Evolutionary conservation across 495 filamentous ascomycete species (phyloP), one percentile per base, ranked within the genome.

Genomic region (Hyphodiscus hymeniophilus): DNA sequence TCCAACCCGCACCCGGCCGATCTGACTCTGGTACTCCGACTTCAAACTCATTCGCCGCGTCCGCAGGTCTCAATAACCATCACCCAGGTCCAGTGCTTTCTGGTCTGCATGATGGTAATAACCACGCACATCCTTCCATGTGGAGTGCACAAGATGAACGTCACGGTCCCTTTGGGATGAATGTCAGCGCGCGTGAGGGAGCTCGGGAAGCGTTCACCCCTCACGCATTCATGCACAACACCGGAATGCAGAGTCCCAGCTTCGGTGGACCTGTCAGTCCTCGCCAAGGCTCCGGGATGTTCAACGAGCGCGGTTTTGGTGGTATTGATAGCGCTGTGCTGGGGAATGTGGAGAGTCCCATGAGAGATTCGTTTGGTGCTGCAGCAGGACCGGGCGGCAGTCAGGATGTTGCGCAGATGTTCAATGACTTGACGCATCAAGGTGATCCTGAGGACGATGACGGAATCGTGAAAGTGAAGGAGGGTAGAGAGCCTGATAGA

Each of bases 341-440:
- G 36, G 21, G 20, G 13, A 40, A 40, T 0, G 49, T 31, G 18
- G 58, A 51, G 15, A 56, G 52, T 42, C 48, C 52, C 3, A 49
- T 56, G 38, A 31, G 56, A 21, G 33, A 43, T 6, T 51, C 50
- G 15, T 39, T 54, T 13, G 57, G 55, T 15, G 55, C 60, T 26
- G 39, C 11, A 17, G 39, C 7, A 42, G 13, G 12, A 20, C 41
- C 41, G 12, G 64, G 59, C 11, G 65, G 66, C 2, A 59, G 66
- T 7, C 71, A 70, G 33, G 67, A 68, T n/a, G 65, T 63, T 8
- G 63, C 64, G 8, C 68, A 65, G 57, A 74, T 78, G 69, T 78
- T 76, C 52, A 60, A 67, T 30, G 74, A 76, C 24, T 50, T 76
- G 12, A 72, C 70, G 0, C 69, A 75, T 42, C 60, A 69, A 16